A percentile compares a stretch with the other conserved stretches of the same genome.
Conservation (phyloP, 495 filamentous ascomycete species). For the Aspergillus avenaceus region DNA sequence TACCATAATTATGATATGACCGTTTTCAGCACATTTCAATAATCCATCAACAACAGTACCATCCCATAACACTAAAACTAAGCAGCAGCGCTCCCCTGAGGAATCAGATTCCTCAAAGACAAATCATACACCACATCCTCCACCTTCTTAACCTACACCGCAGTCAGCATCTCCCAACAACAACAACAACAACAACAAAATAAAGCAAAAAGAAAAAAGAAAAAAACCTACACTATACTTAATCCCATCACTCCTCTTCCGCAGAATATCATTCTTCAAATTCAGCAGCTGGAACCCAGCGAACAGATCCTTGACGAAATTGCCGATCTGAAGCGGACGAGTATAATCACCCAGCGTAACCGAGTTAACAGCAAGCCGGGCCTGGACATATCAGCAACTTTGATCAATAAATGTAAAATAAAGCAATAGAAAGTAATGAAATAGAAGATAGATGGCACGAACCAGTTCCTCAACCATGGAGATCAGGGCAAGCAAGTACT, state of each 20-base stretch:
- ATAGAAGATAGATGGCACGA: conserved; percentile 11
- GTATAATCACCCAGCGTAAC: conserved; percentile 88
- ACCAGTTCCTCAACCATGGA: conserved; percentile 86
- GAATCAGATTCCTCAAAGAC: conserved; percentile 76
- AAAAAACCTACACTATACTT: conserved; percentile 74
- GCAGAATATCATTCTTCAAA: conserved; percentile 88
- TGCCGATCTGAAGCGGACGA: conserved; percentile 77
- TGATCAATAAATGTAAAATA: conserved; percentile 1
- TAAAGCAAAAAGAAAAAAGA: background rate
- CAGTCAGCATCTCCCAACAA: background rate
- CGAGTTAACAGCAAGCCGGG: conserved; percentile 89
- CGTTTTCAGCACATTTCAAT: too few relatives aligned
- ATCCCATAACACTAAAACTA: too few relatives aligned
- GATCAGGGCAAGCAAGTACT: conserved; percentile 86
- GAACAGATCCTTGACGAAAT: conserved; percentile 92
- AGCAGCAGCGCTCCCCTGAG: conserved; percentile 32
- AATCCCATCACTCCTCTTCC: conserved; percentile 84
- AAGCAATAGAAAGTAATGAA: background rate
- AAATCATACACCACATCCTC: conserved; percentile 98
- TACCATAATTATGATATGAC: too few relatives aligned
- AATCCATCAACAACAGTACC: too few relatives aligned
- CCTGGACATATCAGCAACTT: conserved; percentile 33
- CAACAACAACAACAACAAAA: too few relatives aligned
- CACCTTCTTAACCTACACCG: conserved; percentile 75
- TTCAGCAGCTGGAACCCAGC: conserved; percentile 96